phyloP scores from a whole-genome alignment of 176 grass and related monocot species.

The Cenchrus americanus region DNA sequence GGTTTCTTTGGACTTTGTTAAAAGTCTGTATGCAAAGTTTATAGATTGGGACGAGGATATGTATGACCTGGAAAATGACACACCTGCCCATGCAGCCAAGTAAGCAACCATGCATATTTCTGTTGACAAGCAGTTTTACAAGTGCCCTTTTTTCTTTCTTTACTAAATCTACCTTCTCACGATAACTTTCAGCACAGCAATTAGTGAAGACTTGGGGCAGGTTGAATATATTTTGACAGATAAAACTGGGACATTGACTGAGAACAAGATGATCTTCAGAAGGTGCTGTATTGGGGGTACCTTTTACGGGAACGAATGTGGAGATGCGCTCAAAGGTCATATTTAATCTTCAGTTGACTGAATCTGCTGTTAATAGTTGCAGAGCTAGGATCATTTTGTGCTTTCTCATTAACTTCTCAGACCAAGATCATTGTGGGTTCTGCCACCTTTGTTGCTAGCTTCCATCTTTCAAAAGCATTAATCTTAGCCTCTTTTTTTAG shows the following conservation, averaged over 20 bases:
- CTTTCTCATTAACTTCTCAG: not conserved
- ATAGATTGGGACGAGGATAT: slow-evolving; percentile 99
- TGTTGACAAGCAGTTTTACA: slow-evolving; percentile 1
- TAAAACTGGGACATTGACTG: slow-evolving; percentile 95
- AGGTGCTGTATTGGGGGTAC: slow-evolving; percentile 82
- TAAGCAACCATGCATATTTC: slow-evolving; percentile 36
- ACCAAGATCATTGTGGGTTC: not conserved
- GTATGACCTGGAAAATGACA: slow-evolving; percentile 88
- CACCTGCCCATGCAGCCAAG: slow-evolving; percentile 93
- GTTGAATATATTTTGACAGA: slow-evolving; percentile 99
- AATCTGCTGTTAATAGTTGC: slow-evolving; percentile 28
- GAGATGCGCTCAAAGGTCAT: slow-evolving; percentile 93
- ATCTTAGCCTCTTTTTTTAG: not conserved
- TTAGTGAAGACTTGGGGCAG: slow-evolving; percentile 98
- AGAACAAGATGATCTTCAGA: slow-evolving; percentile 98
- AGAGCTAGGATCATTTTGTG: slow-evolving; percentile 8
- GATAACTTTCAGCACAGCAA: slow-evolving; percentile 91
- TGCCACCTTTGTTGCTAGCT: not conserved
- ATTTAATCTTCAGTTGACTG: slow-evolving; percentile 3
- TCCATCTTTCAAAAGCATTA: slow-evolving; percentile 26
- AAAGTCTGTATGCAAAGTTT: slow-evolving; percentile 96
- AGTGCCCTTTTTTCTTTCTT: slow-evolving; percentile 6
- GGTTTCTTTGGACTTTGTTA: slow-evolving; percentile 97
- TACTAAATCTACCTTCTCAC: slow-evolving; percentile 23
- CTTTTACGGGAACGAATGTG: slow-evolving; percentile 88